These are phyloP conservation scores for Prunus persica DNA, from an alignment of 306 rosid genomes.

Conservation along the genomic window Prunus_persica_NCBIv2 NC_034011.1:25899501-25900000, in stretches of 20 bases:
- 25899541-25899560: background rate
- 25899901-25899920: slow-evolving; percentile 74
- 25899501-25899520: slow-evolving; percentile 11
- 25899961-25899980: background rate
- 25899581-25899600: background rate
- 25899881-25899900: slow-evolving; percentile 96
- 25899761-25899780: background rate
- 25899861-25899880: slow-evolving; percentile 94
- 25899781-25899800: no score
- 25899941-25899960: background rate
- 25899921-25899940: slow-evolving; percentile 27
- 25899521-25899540: background rate
- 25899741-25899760: slow-evolving; percentile 10
- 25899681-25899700: slow-evolving; percentile 7
- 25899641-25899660: background rate
- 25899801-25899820: slow-evolving; percentile 3
- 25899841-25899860: slow-evolving; percentile 92
- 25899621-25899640: background rate
- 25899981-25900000: slow-evolving; percentile 2
- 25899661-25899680: slow-evolving; percentile 3
- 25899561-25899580: background rate
- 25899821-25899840: slow-evolving; percentile 75
- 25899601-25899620: background rate
- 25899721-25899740: slow-evolving; percentile 13
- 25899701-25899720: background rate